Base-by-base conservation (phyloP, 2,329 filamentous ascomycete species). In the Lasiodiplodia gonubiensis region DNA sequence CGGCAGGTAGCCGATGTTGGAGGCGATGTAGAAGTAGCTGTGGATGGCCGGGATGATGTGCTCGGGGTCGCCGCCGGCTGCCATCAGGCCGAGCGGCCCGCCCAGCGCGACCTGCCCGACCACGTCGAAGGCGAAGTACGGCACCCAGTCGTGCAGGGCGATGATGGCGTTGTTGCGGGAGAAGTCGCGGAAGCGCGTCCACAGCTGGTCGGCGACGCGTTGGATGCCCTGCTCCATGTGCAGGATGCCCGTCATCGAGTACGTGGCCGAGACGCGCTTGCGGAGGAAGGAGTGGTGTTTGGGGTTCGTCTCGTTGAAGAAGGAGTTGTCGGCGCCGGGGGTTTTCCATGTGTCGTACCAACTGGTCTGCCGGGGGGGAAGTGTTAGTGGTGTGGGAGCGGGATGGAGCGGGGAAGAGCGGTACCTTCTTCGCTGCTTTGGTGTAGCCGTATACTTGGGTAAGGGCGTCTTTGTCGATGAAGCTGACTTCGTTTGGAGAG, bases 91-190 rank as follows among this genome's bases (percentile, higher is more conserved):
- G 16, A 60, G n/a, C 14, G 55, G 23, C 7, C 23, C 55, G 16
- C 55, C 55, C 6, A 60, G 55, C 23, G 55, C 55, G 2, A 60
- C 8, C 23, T 60, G 23, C 16, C 55, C 39, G 21, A 60, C 55
- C 4, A 60, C 39, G 39, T 60, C 39, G 25, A 48, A 48, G 23
- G 37, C 39, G 25, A 48, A 48, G 25, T 11, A 60, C 7, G 23
- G 16, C 0, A 25, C 39, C 39, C 55, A 48, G 23, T 46, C 7
- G 37, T 14, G 12, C 2, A 86, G 68, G 42, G 82, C 80, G 1
- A 90, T 61, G 4, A 84, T 86, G 57, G 81, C 80, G 7, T 87
- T 74, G 63, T 80, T 83, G 1, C 84, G 86, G 2, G 82, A 84
- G 23, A 89, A 70, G 0, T 86, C 86, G 0, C 87, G 86, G 8